A percentile compares a stretch with the other conserved stretches of the same genome.
Conservation (phyloP, 1,139 yeast species). For the Meyerozyma smithsonii region DNA sequence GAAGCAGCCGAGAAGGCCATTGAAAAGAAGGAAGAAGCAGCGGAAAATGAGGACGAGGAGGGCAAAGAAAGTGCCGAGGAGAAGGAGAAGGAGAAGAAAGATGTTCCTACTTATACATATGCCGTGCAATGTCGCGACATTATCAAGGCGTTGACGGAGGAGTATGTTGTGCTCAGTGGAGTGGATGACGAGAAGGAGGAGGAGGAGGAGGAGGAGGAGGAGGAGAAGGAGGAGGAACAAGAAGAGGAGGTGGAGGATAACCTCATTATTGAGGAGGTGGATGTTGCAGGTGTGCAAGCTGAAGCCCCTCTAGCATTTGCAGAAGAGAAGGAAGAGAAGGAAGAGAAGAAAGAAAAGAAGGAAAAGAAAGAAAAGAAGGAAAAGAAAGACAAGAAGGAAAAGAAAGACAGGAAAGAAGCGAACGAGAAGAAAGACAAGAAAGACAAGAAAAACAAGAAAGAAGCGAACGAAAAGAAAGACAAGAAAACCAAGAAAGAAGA, state of each 20-base stretch:
- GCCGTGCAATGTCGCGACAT: constrained; percentile 43
- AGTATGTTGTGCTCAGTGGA: constrained; percentile 31
- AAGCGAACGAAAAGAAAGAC: constrained; percentile 11
- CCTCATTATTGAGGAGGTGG: constrained; percentile 36
- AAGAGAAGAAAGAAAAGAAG: neutral
- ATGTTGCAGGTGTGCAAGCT: constrained; percentile 31
- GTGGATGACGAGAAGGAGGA: constrained; percentile 14
- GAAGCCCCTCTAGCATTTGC: constrained; percentile 7
- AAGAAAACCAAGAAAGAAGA: constrained; percentile 14
- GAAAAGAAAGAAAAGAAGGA: constrained; percentile 4
- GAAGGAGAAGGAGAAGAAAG: constrained; percentile 11
- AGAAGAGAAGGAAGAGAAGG: constrained; percentile 3
- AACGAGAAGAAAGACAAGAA: constrained; percentile 10
- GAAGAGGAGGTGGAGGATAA: constrained; percentile 13
- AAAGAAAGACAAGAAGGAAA: constrained; percentile 7
- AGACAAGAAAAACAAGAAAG: constrained; percentile 10
- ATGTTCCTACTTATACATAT: constrained; percentile 25
- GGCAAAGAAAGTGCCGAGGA: constrained; percentile 13
- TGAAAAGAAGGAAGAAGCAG: constrained; percentile 29
- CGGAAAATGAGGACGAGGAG: constrained; percentile 12
- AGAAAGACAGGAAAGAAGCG: constrained; percentile 7
- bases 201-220: constrained; percentile 7
- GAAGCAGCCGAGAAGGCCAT: constrained; percentile 35
- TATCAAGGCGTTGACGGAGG: constrained; percentile 32
- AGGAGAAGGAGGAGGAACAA: constrained; percentile 9